Evolutionary conservation across 805 yeast species (phyloP), one percentile per base, ranked within the genome.

Genomic region (Kregervanrija delftensis): DNA sequence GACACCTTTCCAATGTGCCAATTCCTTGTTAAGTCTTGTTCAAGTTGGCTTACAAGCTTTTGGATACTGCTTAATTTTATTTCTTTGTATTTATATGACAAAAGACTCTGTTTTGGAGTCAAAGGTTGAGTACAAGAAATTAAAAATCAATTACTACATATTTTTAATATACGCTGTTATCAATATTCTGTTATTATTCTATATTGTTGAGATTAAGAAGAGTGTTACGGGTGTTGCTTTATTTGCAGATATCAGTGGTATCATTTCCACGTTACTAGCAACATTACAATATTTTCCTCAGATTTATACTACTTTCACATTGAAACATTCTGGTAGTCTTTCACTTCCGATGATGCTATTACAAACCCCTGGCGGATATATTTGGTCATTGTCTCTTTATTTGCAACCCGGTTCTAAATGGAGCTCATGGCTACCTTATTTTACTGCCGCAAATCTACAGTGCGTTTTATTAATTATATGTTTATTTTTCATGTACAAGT

Each of bases 361-460:
- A 50, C 96, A 87, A 60, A 86, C 95, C 14, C 96, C 96, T 0
- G 96, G 96, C 12, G 96, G 96, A 13, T 83, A 75, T 50, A 45
- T 86, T 2, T 87, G 91, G 85, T 76, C 93, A 2, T 71, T 77
- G n/a, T 77, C 86, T 1, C 66, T 87, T 42, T 83, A 77, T 44
- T 60, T 76, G 47, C 77, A 89, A 39, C 83, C 84, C 37, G 93
- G 87, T 8, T 77, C 91, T 1, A 77, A 77, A 49, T 87, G 96
- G 96, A 82, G 91, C 53, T 78, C 89, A 11, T 87, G 95, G 95
- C 57, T 86, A 35, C 87, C 95, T 9, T 84, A 81, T 55, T 70
- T 85, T 38, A 72, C 81, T 1, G 89, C 95, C 0, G 90, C 91
- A 0, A 49, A 64, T 4, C 60, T 84, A 14, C 96, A 87, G 63